Evolutionary conservation across 441 rosid genomes (phyloP), one percentile per base, ranked within the genome.

Genomic region (Gossypium trilobum): DNA sequence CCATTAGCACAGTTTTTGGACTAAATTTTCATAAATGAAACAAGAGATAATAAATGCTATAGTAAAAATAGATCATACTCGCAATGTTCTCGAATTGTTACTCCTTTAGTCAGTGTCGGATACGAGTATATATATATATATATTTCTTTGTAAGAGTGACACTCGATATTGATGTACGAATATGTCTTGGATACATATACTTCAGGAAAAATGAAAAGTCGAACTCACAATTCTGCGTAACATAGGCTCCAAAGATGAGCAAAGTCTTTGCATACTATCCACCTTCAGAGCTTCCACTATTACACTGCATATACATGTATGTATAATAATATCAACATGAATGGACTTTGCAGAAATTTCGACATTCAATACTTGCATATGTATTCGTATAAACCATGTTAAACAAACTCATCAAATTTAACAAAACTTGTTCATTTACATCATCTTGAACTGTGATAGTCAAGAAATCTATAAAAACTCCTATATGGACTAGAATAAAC

Each of bases 251-350:
- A 95, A 78, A 62, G 99, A 91, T 29, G 99, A 92, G 88, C 91
- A 87, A 79, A 95, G 86, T 78, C 91, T 89, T 86, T 95, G 98
- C 80, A 91, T 74, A 81, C 98, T 92, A 74, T 92, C 99, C 78
- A 95, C 92, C 85, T 92, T 95, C 85, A 95, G 84, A 78, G 98
- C 98, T 86, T 95, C 99, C 81, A 95, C 95, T 79, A 92, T 90
- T 33, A 91, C 93, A 73, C 98, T 94, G 93, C 86, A 85, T 68
- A 74, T 20, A 31, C 42, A 31, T 8, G 6, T 19, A 39, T 64
- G 44, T 11, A 58, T 58, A 27, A 58, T 58, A 23, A 27, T 8
- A 68, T 83, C 74, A 25, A 75, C 57, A 67, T 75, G 65, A 81
- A 55, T 7, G 73, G 5, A 73, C 68, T 56, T 33, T 68, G 76